Percentiles rank a stretch among this genome's conserved stretches.
These are phyloP conservation scores for Scedosporium minutisporum DNA, from an alignment of 2,329 filamentous ascomycete genomes.

Conservation along the genomic window DNA sequence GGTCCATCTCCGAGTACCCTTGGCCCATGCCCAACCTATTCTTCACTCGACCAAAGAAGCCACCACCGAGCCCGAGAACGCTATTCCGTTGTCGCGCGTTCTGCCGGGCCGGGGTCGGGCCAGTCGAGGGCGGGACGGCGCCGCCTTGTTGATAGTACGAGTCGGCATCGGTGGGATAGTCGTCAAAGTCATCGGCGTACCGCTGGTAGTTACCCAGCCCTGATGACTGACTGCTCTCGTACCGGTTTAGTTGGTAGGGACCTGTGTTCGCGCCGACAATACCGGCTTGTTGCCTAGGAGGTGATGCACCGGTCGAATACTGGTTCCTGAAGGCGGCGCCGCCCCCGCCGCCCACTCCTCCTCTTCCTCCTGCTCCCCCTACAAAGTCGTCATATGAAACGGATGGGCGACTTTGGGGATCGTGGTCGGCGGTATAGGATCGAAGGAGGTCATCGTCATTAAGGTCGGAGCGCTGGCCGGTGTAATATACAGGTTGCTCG, in stretches of 20 bases:
- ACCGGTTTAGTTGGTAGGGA: conserved; percentile 37
- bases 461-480: conserved; percentile 66
- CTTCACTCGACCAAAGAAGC: conserved; percentile 78
- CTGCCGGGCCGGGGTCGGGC: conserved; percentile 20
- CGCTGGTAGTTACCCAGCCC: conserved; percentile 80
- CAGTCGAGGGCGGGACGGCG: conserved; percentile 28
- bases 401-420: conserved; percentile 62
- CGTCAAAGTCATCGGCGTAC: conserved; percentile 82
- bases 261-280: conserved; percentile 13
- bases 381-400: conserved; percentile 94
- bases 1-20: conserved; percentile 94
- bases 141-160: conserved; percentile 75
- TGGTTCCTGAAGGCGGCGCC: conserved; percentile 6
- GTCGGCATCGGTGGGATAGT: conserved; percentile 66
- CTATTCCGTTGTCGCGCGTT: conserved; percentile 75
- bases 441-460: conserved; percentile 73
- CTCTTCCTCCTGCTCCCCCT: conserved; percentile 46
- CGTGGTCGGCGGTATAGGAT: conserved; percentile 63
- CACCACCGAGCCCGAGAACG: conserved; percentile 76
- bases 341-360: conserved; percentile 17
- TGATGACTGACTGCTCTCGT: conserved; percentile 61
- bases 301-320: neutral
- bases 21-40: conserved; percentile 81
- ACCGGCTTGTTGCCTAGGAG: conserved; percentile 6
- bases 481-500: conserved; percentile 61